Conservation (phyloP, 345 rosid species). For the Heritiera littoralis region DNA sequence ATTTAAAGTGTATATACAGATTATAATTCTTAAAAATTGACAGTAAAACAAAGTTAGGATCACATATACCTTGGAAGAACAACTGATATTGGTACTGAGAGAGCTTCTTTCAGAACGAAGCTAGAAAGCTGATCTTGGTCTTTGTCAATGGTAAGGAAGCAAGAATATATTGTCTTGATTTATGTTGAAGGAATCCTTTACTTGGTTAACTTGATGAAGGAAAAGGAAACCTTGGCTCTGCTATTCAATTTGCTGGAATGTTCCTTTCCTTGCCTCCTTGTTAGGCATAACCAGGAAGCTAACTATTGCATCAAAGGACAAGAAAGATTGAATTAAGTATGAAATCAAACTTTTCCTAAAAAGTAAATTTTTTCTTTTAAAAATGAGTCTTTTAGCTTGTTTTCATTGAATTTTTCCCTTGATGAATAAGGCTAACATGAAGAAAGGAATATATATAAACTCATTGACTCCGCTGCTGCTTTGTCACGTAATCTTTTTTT, state of each 20-base stretch:
- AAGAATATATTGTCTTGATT: conserved; percentile 27
- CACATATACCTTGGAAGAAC: conserved; percentile 19
- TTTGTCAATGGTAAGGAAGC: conserved; percentile 13
- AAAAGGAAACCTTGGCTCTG: conserved; percentile 17
- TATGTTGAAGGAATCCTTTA: conserved; percentile 34
- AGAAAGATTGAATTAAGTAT: too few relatives aligned
- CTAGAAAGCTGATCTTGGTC: background rate
- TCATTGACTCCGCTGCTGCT: too few relatives aligned
- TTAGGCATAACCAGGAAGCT: background rate
- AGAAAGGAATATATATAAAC: too few relatives aligned
- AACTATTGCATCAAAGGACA: background rate
- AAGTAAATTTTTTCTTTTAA: background rate
- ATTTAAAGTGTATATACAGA: background rate
- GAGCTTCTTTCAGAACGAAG: conserved; percentile 25
- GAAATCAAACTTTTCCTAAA: background rate
- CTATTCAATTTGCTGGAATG: conserved; percentile 19
- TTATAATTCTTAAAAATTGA: background rate
- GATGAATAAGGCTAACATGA: too few relatives aligned
- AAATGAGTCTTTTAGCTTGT: background rate
- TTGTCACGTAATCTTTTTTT: too few relatives aligned
- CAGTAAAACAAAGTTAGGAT: background rate
- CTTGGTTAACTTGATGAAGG: conserved; percentile 31
- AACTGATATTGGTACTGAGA: conserved; percentile 16
- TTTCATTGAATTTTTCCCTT: too few relatives aligned
- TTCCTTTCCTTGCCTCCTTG: background rate